A percentile compares a stretch with the other conserved stretches of the same genome.
These are phyloP conservation scores for Fusarium palustre DNA, from an alignment of 2,329 filamentous ascomycete species.

Conservation along the genomic window DNA sequence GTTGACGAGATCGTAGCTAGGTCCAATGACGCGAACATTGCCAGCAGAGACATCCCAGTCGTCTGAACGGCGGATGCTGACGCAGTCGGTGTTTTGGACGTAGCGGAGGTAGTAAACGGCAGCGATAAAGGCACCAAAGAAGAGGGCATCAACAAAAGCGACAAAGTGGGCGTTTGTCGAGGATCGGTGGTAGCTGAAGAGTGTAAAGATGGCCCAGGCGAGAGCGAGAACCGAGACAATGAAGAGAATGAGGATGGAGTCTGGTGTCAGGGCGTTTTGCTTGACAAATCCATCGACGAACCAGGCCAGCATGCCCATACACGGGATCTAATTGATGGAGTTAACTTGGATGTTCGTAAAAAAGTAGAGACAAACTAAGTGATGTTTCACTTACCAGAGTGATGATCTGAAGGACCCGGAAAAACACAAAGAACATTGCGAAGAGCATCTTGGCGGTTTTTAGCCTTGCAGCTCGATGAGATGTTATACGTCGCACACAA, in stretches of 20 bases:
- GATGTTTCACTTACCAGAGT: constrained; percentile 64
- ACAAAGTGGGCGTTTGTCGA: constrained; percentile 71
- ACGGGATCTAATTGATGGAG: constrained; percentile 64
- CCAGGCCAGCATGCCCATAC: constrained; percentile 74
- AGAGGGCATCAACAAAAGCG: constrained; percentile 68
- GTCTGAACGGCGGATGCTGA: constrained; percentile 62
- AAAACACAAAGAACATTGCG: constrained; percentile 71
- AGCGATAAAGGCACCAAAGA: constrained; percentile 73
- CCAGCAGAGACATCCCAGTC: constrained; percentile 71
- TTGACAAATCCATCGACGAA: constrained; percentile 71
- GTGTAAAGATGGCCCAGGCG: constrained; percentile 72
- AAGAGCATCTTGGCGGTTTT: constrained; percentile 66
- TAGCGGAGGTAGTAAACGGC: constrained; percentile 69
- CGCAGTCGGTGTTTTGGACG: constrained; percentile 75
- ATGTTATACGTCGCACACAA: background rate
- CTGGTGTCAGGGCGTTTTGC: constrained; percentile 68
- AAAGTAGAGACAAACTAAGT: background rate
- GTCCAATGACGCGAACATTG: constrained; percentile 66
- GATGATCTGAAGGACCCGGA: constrained; percentile 71
- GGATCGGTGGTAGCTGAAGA: constrained; percentile 75
- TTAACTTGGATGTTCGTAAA: background rate
- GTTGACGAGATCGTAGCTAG: constrained; percentile 64
- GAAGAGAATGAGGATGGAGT: constrained; percentile 74
- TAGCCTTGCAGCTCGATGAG: constrained; percentile 6
- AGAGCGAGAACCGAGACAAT: constrained; percentile 73